Percentiles rank a stretch among this genome's conserved stretches.
Evolutionary conservation across 495 filamentous ascomycete genomes (phyloP).

Genomic region (Tuber indicum): DNA sequence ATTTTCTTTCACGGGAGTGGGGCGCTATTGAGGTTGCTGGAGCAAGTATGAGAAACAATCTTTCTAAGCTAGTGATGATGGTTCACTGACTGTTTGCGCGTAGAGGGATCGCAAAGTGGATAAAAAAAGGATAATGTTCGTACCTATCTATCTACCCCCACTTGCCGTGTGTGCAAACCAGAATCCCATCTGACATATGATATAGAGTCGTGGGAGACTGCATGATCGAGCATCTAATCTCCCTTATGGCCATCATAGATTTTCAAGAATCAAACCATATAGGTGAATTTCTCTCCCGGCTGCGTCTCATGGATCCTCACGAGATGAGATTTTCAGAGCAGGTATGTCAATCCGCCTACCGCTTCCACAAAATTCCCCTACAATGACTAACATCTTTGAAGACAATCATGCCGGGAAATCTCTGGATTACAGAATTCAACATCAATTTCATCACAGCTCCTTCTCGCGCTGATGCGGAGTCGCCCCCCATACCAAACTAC

Average conservation of each 20-base stretch:
- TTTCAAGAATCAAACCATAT: not conserved
- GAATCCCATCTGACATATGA: not conserved
- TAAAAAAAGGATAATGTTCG: not conserved
- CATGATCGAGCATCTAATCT: not conserved
- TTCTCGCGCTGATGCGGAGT: not conserved
- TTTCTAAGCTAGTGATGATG: not conserved
- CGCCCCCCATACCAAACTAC: not conserved
- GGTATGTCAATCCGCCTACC: not conserved
- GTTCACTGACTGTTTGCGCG: not conserved
- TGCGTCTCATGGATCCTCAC: not conserved
- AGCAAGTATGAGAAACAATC: not conserved
- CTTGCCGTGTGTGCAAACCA: not conserved
- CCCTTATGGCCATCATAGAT: not conserved
- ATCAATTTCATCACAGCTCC: constrained; percentile 2
- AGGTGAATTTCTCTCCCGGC: not conserved
- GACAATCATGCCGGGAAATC: constrained; percentile 2
- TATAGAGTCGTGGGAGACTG: not conserved
- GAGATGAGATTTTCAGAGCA: not conserved
- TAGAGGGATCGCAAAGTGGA: not conserved
- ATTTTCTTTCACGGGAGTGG: not conserved
- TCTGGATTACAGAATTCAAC: constrained; percentile 7
- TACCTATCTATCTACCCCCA: not conserved
- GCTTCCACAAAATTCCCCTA: not conserved
- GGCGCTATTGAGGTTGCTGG: not conserved
- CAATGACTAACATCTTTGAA: not conserved